Percentiles rank a stretch among this genome's conserved stretches.
phyloP scores from a whole-genome alignment of 768 basidiomycete species.

The Tubosaeta sp. region DNA sequence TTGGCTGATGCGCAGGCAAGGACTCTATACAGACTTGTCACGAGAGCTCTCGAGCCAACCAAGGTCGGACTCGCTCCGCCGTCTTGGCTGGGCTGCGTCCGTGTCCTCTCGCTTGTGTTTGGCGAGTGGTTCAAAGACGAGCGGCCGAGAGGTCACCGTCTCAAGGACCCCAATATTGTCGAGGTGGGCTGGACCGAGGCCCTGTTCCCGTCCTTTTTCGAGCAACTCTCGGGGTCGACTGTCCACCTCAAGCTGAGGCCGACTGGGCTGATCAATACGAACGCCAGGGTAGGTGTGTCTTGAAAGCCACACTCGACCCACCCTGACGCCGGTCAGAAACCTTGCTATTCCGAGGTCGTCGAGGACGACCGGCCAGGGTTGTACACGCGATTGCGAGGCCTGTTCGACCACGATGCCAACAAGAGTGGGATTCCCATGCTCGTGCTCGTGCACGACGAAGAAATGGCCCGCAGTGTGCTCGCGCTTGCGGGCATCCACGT shows the following conservation, averaged over 20 bases:
- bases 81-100: conserved; percentile 30
- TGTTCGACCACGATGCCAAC: conserved; percentile 19
- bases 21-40: conserved; percentile 30
- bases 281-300: conserved; percentile 12
- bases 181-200: conserved; percentile 44
- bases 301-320: not conserved
- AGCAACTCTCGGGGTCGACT: conserved; percentile 8
- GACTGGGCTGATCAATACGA: conserved; percentile 8
- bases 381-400: conserved; percentile 11
- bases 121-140: conserved; percentile 34
- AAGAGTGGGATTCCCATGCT: conserved; percentile 34
- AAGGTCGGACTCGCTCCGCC: conserved; percentile 31
- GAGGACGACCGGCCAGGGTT: conserved; percentile 10
- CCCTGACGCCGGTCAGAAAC: conserved; percentile 5
- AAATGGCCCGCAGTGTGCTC: conserved; percentile 38
- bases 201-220: conserved; percentile 24
- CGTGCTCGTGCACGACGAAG: conserved; percentile 44
- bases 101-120: conserved; percentile 36
- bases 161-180: conserved; percentile 31
- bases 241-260: conserved; percentile 19
- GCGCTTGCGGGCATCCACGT: conserved; percentile 39
- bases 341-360: conserved; percentile 17
- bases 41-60: conserved; percentile 16
- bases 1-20: conserved; percentile 16
- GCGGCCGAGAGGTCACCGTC: conserved; percentile 27